Conservation (phyloP, 805 yeast species). For the Lachancea mirantina region DNA sequence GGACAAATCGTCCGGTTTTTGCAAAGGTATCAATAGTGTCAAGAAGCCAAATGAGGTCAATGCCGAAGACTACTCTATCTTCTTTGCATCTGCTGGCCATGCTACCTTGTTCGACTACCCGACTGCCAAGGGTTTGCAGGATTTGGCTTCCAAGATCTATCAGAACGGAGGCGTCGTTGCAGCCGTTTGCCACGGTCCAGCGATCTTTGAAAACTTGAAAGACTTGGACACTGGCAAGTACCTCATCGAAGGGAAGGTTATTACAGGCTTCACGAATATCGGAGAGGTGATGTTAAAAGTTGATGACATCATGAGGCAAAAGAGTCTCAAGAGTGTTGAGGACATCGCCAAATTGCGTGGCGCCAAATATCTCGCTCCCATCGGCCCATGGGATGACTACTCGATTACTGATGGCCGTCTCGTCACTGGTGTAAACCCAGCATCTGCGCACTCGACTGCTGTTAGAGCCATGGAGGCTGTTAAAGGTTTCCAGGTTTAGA, state of each 20-base stretch:
- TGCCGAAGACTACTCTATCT: conserved; percentile 43
- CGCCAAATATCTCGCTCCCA: conserved; percentile 41
- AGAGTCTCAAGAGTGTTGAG: conserved; percentile 25
- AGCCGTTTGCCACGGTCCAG: conserved; percentile 59
- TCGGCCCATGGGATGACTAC: conserved; percentile 45
- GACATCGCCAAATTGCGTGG: conserved; percentile 35
- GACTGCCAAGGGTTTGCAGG: conserved; percentile 39
- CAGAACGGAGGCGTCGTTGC: conserved; percentile 47
- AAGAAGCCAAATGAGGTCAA: conserved; percentile 44
- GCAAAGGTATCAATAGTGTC: conserved; percentile 32
- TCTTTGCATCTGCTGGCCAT: conserved; percentile 64
- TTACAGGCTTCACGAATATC: conserved; percentile 54
- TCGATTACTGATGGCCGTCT: conserved; percentile 49
- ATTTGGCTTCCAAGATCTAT: conserved; percentile 41
- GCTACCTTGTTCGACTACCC: conserved; percentile 55
- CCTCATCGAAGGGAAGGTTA: conserved; percentile 44
- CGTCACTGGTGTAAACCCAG: conserved; percentile 63
- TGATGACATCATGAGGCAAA: conserved; percentile 23
- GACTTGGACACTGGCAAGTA: conserved; percentile 38
- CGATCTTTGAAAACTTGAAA: conserved; percentile 43
- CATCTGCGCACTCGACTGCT: conserved; percentile 46
- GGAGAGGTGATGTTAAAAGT: conserved; percentile 39
- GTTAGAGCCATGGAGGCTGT: conserved; percentile 9
- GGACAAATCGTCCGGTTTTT: conserved; percentile 36
- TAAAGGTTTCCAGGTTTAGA: conserved; percentile 28